These are phyloP conservation scores for Misopates orontium DNA, from an alignment of 257 asterid species.

Conservation along the genomic window DNA sequence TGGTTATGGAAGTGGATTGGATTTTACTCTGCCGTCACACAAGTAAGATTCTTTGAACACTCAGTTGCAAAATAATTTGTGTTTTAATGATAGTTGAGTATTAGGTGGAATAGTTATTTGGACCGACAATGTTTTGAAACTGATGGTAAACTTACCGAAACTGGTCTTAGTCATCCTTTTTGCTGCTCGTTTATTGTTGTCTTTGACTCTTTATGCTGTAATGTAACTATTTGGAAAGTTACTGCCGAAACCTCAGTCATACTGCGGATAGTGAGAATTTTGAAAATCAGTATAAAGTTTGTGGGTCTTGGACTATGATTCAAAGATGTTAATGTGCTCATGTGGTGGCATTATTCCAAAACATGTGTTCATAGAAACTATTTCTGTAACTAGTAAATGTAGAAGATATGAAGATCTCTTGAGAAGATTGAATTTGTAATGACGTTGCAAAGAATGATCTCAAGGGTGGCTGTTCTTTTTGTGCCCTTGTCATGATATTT, in stretches of 20 bases:
- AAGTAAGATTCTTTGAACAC: conserved; percentile 55
- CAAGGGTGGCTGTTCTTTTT: neutral
- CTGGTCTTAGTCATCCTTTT: neutral
- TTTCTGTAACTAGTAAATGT: neutral
- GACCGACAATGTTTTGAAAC: neutral
- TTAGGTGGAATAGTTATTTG: neutral
- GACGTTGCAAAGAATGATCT: neutral
- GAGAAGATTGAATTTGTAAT: conserved; percentile 3
- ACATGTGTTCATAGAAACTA: neutral
- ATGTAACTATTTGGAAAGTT: neutral
- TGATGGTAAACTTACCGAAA: neutral
- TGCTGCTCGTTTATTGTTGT: neutral
- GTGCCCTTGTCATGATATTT: neutral
- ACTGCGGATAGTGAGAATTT: neutral
- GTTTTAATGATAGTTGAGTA: neutral
- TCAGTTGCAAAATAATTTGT: neutral
- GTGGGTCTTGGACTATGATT: neutral
- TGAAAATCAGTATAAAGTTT: neutral
- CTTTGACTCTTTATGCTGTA: neutral
- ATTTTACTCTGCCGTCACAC: conserved; percentile 97
- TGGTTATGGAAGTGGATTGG: conserved; percentile 92
- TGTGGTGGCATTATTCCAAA: neutral
- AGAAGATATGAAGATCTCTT: too few species aligned
- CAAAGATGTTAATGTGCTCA: neutral
- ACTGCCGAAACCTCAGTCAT: neutral